Conservation (phyloP, 2,329 filamentous ascomycete genomes). For the Saccharata proteae region DNA sequence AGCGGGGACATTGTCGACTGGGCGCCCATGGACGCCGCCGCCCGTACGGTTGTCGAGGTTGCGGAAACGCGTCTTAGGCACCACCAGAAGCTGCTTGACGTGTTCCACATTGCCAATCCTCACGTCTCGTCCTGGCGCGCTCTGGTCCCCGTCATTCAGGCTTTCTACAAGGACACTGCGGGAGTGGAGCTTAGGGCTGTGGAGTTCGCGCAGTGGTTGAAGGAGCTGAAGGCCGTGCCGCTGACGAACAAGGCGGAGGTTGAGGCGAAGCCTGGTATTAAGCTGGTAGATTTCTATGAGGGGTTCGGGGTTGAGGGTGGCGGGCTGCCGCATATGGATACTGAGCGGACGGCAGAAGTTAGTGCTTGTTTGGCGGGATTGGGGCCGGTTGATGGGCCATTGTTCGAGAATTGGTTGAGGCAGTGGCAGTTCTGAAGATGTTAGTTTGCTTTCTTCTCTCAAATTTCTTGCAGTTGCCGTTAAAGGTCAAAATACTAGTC, state of each 20-base stretch:
- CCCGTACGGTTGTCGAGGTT: slow-evolving; percentile 6
- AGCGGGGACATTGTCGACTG: slow-evolving; percentile 15
- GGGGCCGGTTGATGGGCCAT: slow-evolving; percentile 2
- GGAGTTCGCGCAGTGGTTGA: slow-evolving; percentile 8
- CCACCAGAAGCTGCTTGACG: slow-evolving; percentile 5
- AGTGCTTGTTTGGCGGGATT: slow-evolving; percentile 4
- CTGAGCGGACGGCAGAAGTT: background rate
- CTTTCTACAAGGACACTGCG: background rate
- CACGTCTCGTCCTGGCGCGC: slow-evolving; percentile 5
- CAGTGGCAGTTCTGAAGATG: slow-evolving; percentile 7
- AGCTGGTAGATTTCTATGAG: slow-evolving; percentile 11
- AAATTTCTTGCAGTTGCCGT: no score
- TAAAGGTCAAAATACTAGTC: no score
- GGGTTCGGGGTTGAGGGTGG: slow-evolving; percentile 7
- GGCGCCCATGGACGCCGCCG: slow-evolving; percentile 12
- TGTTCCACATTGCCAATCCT: slow-evolving; percentile 11
- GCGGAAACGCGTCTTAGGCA: background rate
- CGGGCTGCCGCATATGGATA: slow-evolving; percentile 6
- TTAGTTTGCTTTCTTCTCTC: no score
- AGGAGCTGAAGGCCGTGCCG: slow-evolving; percentile 5
- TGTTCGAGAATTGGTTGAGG: slow-evolving; percentile 8
- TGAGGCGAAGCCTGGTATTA: slow-evolving; percentile 9
- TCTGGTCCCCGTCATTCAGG: slow-evolving; percentile 8
- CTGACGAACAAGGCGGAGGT: slow-evolving; percentile 7
- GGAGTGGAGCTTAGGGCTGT: slow-evolving; percentile 3